phyloP scores from a whole-genome alignment of 2,329 filamentous ascomycete species.

The Hypomyces perniciosus region DNA sequence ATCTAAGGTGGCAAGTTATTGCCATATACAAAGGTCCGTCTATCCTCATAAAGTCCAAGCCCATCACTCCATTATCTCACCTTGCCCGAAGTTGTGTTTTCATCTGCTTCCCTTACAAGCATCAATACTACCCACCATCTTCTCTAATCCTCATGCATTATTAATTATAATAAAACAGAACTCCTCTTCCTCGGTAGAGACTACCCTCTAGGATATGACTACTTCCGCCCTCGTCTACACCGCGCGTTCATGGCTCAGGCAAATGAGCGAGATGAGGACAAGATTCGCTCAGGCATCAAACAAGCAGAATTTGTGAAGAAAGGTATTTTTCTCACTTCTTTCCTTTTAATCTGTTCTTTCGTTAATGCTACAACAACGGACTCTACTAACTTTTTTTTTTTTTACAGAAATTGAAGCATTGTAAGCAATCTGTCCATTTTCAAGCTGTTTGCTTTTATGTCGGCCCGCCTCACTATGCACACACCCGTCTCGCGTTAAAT shows the following conservation, averaged over 20 bases:
- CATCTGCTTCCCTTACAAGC: background rate
- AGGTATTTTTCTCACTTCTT: conserved; percentile 42
- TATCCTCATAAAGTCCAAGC: background rate
- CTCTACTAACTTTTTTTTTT: background rate
- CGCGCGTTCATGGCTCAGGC: conserved; percentile 77
- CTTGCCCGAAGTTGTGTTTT: background rate
- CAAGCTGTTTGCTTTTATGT: too few relatives aligned
- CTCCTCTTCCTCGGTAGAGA: conserved; percentile 77
- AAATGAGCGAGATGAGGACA: conserved; percentile 60
- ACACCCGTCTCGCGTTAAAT: too few relatives aligned
- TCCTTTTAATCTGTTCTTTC: background rate
- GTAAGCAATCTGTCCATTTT: conserved; percentile 48
- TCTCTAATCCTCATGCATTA: background rate
- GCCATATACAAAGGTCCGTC: conserved; percentile 75
- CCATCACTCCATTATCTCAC: too few relatives aligned
- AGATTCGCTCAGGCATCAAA: conserved; percentile 70
- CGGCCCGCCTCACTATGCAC: too few relatives aligned
- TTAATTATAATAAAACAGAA: conserved; percentile 45
- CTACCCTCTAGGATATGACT: conserved; percentile 76
- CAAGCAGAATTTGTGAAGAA: conserved; percentile 87
- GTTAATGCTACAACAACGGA: background rate
- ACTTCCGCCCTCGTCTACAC: conserved; percentile 77
- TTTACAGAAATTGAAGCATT: conserved; percentile 77
- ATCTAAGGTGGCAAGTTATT: conserved; percentile 72
- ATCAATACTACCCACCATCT: background rate